phyloP scores from a whole-genome alignment of 2,329 filamentous ascomycete genomes.

The Aspergillus alliaceus region DNA sequence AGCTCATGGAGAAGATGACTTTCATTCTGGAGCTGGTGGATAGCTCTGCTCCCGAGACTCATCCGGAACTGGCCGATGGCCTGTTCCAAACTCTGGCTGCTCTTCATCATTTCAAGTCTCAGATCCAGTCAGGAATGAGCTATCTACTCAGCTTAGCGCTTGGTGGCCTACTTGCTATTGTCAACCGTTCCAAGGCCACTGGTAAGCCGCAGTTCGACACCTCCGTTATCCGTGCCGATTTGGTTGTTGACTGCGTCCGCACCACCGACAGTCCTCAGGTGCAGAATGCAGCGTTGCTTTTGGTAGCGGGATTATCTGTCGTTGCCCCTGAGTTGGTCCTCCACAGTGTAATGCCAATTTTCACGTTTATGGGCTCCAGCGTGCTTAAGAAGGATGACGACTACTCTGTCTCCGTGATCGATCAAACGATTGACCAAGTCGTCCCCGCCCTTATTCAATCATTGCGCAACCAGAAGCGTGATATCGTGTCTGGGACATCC shows the following conservation, averaged over 20 bases:
- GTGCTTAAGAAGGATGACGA: constrained; percentile 91
- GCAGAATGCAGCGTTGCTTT: constrained; percentile 83
- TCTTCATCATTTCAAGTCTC: constrained; percentile 77
- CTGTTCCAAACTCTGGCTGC: constrained; percentile 85
- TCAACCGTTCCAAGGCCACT: constrained; percentile 66
- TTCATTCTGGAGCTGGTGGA: constrained; percentile 89
- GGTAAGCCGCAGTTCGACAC: constrained; percentile 63
- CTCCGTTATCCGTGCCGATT: constrained; percentile 78
- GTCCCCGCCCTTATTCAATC: constrained; percentile 88
- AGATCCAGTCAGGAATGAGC: constrained; percentile 81
- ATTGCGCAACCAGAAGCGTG: constrained; percentile 73
- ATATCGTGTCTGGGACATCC: constrained; percentile 76
- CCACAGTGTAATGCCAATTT: constrained; percentile 98
- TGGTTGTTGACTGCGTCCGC: constrained; percentile 91
- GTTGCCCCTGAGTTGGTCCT: constrained; percentile 88
- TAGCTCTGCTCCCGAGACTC: constrained; percentile 70
- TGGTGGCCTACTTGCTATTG: constrained; percentile 77
- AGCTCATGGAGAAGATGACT: constrained; percentile 73
- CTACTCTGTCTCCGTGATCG: constrained; percentile 93
- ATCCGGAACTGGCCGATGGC: constrained; percentile 72
- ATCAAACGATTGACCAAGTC: constrained; percentile 89
- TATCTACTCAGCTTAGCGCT: constrained; percentile 87
- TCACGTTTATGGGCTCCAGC: constrained; percentile 95
- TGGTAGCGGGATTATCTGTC: constrained; percentile 83
- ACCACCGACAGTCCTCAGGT: constrained; percentile 90